A percentile compares a stretch with the other conserved stretches of the same genome.
Evolutionary conservation across 345 rosid genomes (phyloP).

Genomic region (Aquilaria sinensis): DNA sequence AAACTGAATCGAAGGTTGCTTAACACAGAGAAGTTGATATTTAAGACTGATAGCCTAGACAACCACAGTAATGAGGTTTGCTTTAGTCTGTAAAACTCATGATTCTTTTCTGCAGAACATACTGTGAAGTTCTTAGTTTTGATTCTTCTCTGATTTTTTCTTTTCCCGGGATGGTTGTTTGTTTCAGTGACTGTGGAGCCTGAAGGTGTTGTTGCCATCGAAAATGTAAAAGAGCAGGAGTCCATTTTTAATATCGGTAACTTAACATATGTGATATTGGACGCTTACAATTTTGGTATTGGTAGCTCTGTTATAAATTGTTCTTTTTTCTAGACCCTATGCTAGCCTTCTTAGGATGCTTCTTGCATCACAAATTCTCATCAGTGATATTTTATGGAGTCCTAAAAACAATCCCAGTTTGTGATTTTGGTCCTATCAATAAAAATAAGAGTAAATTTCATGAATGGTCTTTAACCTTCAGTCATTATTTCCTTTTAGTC

Average conservation of each 20-base stretch:
- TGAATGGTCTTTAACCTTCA: too few relatives aligned
- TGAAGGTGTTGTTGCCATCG: slow-evolving; percentile 76
- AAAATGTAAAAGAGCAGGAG: slow-evolving; percentile 41
- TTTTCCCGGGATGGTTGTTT: slow-evolving; percentile 37
- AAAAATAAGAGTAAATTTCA: too few relatives aligned
- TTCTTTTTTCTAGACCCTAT: too few relatives aligned
- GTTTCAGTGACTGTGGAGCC: slow-evolving; percentile 73
- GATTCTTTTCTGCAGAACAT: neutral
- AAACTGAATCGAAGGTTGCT: slow-evolving; percentile 40
- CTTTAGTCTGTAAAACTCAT: neutral
- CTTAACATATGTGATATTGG: too few relatives aligned
- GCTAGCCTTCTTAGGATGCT: too few relatives aligned
- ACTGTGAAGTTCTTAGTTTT: neutral
- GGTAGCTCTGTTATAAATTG: too few relatives aligned
- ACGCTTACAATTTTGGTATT: too few relatives aligned
- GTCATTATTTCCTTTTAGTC: too few relatives aligned
- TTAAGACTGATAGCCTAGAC: slow-evolving; percentile 38
- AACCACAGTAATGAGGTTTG: slow-evolving; percentile 36
- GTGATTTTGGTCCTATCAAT: too few relatives aligned
- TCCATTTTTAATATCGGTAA: slow-evolving; percentile 72
- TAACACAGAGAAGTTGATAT: slow-evolving; percentile 59
- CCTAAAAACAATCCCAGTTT: too few relatives aligned
- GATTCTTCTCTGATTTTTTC: neutral
- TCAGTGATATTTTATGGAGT: too few relatives aligned
- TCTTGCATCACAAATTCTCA: too few relatives aligned